Percentiles rank a stretch among this genome's conserved stretches.
These are phyloP conservation scores for Gremmenia infestans DNA, from an alignment of 2,329 filamentous ascomycete genomes.

Conservation along the genomic window DNA sequence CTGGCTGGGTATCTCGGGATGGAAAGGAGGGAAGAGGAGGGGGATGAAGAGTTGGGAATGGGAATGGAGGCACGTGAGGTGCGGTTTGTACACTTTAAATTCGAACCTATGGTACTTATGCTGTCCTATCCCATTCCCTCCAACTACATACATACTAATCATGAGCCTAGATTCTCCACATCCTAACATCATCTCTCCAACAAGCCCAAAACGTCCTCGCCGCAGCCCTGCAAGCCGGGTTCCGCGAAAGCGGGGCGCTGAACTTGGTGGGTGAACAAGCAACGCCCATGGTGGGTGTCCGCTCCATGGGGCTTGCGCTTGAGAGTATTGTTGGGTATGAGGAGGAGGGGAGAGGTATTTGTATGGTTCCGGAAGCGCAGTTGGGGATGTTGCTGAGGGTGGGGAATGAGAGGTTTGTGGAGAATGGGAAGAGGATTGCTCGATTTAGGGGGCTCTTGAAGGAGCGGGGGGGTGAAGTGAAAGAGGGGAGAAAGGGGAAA, in stretches of 20 bases:
- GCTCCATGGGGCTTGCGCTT: conserved; percentile 75
- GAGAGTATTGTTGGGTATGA: conserved; percentile 71
- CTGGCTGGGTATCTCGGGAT: conserved; percentile 37
- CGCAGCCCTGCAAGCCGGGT: conserved; percentile 75
- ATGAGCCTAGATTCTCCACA: conserved; percentile 69
- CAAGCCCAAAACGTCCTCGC: conserved; percentile 73
- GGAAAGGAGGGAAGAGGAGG: conserved; percentile 26
- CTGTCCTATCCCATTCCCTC: not conserved
- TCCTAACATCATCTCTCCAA: conserved; percentile 69
- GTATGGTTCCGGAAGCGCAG: conserved; percentile 61
- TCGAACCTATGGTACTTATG: conserved; percentile 80
- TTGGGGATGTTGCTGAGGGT: conserved; percentile 62
- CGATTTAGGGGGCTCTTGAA: conserved; percentile 50
- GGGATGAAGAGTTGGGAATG: conserved; percentile 6
- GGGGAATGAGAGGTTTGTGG: conserved; percentile 68
- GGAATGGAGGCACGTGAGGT: conserved; percentile 2
- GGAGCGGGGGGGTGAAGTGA: conserved; percentile 11
- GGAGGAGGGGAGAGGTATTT: conserved; percentile 38
- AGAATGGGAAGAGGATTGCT: conserved; percentile 63
- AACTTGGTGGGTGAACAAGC: conserved; percentile 44
- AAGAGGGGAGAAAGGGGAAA: conserved; percentile 26
- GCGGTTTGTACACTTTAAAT: conserved; percentile 78
- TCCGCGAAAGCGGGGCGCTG: conserved; percentile 83
- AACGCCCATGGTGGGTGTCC: conserved; percentile 76
- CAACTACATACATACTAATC: not conserved